Conservation (phyloP, 176 grass and related monocot genomes). For the Leersia perrieri region DNA sequence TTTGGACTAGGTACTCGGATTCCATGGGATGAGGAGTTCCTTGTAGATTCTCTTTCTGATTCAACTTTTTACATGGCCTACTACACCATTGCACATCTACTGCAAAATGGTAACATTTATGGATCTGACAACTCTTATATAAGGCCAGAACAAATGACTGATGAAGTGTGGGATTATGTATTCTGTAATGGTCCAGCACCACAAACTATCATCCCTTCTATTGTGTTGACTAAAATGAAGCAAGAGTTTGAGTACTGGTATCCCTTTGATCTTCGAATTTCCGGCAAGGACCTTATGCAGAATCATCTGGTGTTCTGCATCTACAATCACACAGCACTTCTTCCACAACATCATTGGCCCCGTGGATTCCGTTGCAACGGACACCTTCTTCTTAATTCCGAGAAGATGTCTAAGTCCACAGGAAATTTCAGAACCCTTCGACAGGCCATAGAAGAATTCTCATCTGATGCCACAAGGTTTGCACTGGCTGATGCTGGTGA, state of each 20-base stretch:
- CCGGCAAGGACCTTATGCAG: slow-evolving; percentile 76
- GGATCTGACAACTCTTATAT: slow-evolving; percentile 43
- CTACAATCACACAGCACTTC: slow-evolving; percentile 66
- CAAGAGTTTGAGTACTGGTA: slow-evolving; percentile 90
- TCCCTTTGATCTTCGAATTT: slow-evolving; percentile 76
- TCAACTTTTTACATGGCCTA: slow-evolving; percentile 83
- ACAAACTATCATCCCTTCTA: slow-evolving; percentile 41
- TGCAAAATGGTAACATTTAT: slow-evolving; percentile 77
- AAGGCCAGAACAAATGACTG: slow-evolving; percentile 62
- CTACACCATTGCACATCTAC: slow-evolving; percentile 58
- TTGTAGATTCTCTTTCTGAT: slow-evolving; percentile 82
- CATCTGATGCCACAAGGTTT: slow-evolving; percentile 84
- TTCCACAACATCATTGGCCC: slow-evolving; percentile 72
- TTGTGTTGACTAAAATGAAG: slow-evolving; percentile 62
- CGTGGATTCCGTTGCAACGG: slow-evolving; percentile 72
- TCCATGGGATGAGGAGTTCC: slow-evolving; percentile 72
- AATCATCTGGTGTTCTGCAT: slow-evolving; percentile 82
- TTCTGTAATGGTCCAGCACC: slow-evolving; percentile 58
- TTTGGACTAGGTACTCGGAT: slow-evolving; percentile 78
- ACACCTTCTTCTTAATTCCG: slow-evolving; percentile 85
- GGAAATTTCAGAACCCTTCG: slow-evolving; percentile 73
- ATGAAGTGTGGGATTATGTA: slow-evolving; percentile 75
- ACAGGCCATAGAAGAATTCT: slow-evolving; percentile 61
- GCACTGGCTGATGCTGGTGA: slow-evolving; percentile 83
- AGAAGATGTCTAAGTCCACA: slow-evolving; percentile 90